These are phyloP conservation scores for Orbilia brochopaga DNA, from an alignment of 2,329 filamentous ascomycete genomes.

Conservation along the genomic window DNA sequence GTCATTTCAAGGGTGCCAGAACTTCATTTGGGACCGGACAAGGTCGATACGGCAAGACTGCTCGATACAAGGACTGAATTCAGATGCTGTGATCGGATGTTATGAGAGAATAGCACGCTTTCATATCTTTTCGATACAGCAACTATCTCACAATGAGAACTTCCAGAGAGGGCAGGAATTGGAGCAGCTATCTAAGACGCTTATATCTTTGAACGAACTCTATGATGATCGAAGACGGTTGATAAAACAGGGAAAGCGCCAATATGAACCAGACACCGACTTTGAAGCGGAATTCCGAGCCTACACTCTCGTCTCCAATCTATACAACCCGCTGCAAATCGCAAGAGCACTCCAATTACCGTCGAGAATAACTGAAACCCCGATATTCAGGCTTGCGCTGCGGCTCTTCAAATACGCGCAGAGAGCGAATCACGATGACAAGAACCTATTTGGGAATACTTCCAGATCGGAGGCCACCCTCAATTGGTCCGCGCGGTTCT, in stretches of 20 bases:
- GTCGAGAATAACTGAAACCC: slow-evolving; percentile 30
- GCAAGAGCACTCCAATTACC: slow-evolving; percentile 33
- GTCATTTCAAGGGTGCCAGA: slow-evolving; percentile 65
- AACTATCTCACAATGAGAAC: slow-evolving; percentile 66
- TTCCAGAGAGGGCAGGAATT: slow-evolving; percentile 69
- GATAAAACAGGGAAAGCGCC: slow-evolving; percentile 43
- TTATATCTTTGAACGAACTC: slow-evolving; percentile 69
- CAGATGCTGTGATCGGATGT: slow-evolving; percentile 65
- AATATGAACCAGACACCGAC: slow-evolving; percentile 36
- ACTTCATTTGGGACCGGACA: slow-evolving; percentile 72
- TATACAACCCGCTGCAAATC: slow-evolving; percentile 39
- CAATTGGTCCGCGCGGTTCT: slow-evolving; percentile 48
- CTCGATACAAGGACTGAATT: slow-evolving; percentile 69
- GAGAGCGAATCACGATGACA: slow-evolving; percentile 42
- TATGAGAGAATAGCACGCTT: slow-evolving; percentile 72
- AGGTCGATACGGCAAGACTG: slow-evolving; percentile 72
- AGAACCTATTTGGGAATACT: slow-evolving; percentile 47
- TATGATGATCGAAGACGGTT: slow-evolving; percentile 65
- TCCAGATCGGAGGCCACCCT: slow-evolving; percentile 35
- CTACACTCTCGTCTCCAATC: slow-evolving; percentile 43
- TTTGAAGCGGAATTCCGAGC: slow-evolving; percentile 48
- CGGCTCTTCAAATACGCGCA: slow-evolving; percentile 42
- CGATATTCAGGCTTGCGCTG: slow-evolving; percentile 36
- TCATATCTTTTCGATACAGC: slow-evolving; percentile 70
- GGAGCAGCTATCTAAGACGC: slow-evolving; percentile 70